Evolutionary conservation across 768 basidiomycete genomes (phyloP).

Genomic region (Pleurotus djamor): DNA sequence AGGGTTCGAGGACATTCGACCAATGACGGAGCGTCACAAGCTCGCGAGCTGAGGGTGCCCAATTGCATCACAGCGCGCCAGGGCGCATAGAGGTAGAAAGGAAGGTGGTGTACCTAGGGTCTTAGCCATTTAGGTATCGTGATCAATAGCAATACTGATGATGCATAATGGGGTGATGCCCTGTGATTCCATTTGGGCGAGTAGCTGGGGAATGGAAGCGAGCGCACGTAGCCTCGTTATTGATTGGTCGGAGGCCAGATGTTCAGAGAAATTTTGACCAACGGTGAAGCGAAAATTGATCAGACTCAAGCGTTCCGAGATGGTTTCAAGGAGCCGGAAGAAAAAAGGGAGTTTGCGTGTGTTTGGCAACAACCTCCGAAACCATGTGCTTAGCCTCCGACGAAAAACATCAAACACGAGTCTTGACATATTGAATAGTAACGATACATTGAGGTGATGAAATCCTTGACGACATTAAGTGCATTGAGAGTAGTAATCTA

Average conservation of each 20-base stretch:
- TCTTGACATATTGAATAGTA: neutral
- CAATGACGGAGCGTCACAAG: neutral
- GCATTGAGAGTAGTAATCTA: constrained; percentile 37
- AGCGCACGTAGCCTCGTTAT: no score
- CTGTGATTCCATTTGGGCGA: neutral
- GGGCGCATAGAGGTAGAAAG: neutral
- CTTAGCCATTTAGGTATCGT: no score
- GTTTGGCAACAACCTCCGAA: neutral
- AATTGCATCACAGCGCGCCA: neutral
- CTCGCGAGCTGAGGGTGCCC: neutral
- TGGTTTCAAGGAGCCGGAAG: neutral
- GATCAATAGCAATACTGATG: neutral
- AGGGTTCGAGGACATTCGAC: neutral
- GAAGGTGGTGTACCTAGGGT: no score
- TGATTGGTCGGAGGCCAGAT: no score
- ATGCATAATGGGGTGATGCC: neutral
- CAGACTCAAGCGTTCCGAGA: neutral
- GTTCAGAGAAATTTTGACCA: no score
- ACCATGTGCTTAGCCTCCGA: neutral
- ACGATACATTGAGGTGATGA: neutral
- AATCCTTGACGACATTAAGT: constrained; percentile 13
- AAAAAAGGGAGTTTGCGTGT: neutral
- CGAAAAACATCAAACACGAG: neutral
- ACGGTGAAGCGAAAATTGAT: neutral
- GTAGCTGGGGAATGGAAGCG: no score